Evolutionary conservation across 2,329 filamentous ascomycete species (phyloP).

Genomic region (Parascedosporium putredinis): DNA sequence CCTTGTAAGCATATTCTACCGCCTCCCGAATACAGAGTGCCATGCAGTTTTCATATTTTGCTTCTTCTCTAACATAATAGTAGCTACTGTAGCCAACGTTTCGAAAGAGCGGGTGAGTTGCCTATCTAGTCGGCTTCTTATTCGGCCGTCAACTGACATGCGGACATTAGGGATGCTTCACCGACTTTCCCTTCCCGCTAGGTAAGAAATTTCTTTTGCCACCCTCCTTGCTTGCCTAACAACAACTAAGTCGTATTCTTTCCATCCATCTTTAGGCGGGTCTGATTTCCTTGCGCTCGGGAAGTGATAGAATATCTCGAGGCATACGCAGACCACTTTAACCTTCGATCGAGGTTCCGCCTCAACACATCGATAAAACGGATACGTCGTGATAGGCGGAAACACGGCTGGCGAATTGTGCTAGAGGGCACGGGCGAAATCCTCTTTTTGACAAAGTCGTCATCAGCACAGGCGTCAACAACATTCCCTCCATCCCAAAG

Average conservation of each 20-base stretch:
- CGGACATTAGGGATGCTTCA: constrained; percentile 25
- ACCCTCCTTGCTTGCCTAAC: too few species aligned
- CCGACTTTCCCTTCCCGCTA: constrained; percentile 23
- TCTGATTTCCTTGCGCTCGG: constrained; percentile 15
- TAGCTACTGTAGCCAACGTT: constrained; percentile 22
- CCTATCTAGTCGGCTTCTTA: too few species aligned
- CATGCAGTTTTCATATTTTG: background rate
- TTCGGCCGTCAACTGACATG: too few species aligned
- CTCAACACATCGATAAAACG: constrained; percentile 15
- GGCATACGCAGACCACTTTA: constrained; percentile 22
- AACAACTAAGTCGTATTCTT: background rate
- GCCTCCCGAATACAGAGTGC: background rate
- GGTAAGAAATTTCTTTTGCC: too few species aligned
- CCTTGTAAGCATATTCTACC: constrained; percentile 16
- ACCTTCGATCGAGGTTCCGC: constrained; percentile 16
- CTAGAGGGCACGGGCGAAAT: constrained; percentile 10
- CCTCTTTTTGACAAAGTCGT: constrained; percentile 26
- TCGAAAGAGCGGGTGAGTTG: constrained; percentile 19
- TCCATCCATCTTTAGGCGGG: constrained; percentile 9
- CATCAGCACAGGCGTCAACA: constrained; percentile 24
- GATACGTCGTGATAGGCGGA: constrained; percentile 13
- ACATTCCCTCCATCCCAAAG: constrained; percentile 22
- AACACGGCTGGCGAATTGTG: constrained; percentile 18
- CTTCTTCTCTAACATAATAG: constrained; percentile 1
- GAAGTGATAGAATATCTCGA: constrained; percentile 22